Evolutionary conservation across 208 protist genomes (phyloP), one percentile per base, ranked within the genome.

Genomic region (Leptomonas seymouri): DNA sequence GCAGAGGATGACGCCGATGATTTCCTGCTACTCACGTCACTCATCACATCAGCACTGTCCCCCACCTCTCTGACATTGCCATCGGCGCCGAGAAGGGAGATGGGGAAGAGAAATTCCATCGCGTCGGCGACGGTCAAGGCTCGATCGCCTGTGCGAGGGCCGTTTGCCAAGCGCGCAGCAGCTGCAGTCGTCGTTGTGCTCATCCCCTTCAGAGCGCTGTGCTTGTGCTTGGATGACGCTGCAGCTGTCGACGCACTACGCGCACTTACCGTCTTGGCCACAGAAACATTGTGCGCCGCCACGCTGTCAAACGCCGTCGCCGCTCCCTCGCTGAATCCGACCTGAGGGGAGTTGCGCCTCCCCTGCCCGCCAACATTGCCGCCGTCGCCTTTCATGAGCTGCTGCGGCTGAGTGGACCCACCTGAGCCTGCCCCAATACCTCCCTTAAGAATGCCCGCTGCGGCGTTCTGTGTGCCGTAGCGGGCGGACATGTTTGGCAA

Each of bases 91-190:
- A 55, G 46, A 3, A 28, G 60, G 12, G 28, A 1, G 20, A 76
- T 18, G 7, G 71, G 71, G 23, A 76, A 76, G 9, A 76, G 48
- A 3, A 46, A 27, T 12, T 67, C 63, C 63, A 76, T 70, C 25
- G 63, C 71, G 23, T 70, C 62, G 20, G 71, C 71, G 25, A 70
- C 71, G 0, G 71, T 76, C 71, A 71, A 31, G 18, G 55, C 39
- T 12, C 12, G 20, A 28, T 31, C 42, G 20, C 53, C 60, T 3
- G n/a, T 7, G 36, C 48, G 4, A 6, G n/a, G 25, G 34, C 34
- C 34, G 34, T 9, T 9, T 12, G 3, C 34, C 34, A 39, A 39
- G 34, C n/a, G 15, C 14, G 36, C 25, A 3, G 42, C 44, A 8
- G 46, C 44, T 11, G 61, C 23, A 21, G 15, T 21, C 11, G 56